phyloP scores from a whole-genome alignment of 2,329 filamentous ascomycete genomes.

The Lomentospora prolificans region DNA sequence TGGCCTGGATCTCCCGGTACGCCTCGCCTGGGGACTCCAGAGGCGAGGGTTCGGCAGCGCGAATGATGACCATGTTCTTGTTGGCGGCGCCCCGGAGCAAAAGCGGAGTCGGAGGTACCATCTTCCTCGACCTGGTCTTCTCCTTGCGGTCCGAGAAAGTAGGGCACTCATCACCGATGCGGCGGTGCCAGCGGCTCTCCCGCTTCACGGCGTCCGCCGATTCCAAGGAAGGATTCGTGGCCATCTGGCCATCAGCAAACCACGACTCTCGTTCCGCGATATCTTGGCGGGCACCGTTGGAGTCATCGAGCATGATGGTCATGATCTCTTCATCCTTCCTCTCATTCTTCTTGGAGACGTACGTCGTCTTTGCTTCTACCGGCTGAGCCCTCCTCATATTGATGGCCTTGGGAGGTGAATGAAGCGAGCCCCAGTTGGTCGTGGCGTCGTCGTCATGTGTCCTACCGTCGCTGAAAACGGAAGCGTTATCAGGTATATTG shows the following conservation, averaged over 20 bases:
- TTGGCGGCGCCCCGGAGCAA: conserved; percentile 30
- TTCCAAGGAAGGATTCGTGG: conserved; percentile 7
- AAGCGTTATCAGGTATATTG: conserved; percentile 22
- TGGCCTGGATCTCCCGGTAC: conserved; percentile 39
- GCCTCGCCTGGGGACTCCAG: conserved; percentile 42
- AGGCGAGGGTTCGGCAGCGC: conserved; percentile 39
- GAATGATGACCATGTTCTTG: conserved; percentile 32
- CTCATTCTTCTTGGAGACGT: conserved; percentile 23
- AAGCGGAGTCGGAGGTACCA: conserved; percentile 47
- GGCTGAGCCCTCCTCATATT: conserved; percentile 20
- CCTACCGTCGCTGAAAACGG: conserved; percentile 24
- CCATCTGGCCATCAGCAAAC: conserved; percentile 17
- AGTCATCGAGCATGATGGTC: conserved; percentile 34
- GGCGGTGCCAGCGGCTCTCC: conserved; percentile 38
- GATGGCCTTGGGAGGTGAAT: conserved; percentile 36
- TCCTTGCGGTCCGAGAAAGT: conserved; percentile 46
- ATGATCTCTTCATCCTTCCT: conserved; percentile 26
- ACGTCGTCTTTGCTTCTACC: conserved; percentile 22
- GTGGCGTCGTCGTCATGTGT: conserved; percentile 30
- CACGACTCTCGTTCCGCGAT: conserved; percentile 17
- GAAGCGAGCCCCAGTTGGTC: conserved; percentile 39
- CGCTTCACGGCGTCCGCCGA: conserved; percentile 13
- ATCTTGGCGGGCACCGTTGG: background rate
- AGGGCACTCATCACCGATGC: conserved; percentile 48
- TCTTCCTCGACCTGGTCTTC: conserved; percentile 35